Evolutionary conservation across 2,329 filamentous ascomycete species (phyloP).

Genomic region (Colletotrichum tropicale): DNA sequence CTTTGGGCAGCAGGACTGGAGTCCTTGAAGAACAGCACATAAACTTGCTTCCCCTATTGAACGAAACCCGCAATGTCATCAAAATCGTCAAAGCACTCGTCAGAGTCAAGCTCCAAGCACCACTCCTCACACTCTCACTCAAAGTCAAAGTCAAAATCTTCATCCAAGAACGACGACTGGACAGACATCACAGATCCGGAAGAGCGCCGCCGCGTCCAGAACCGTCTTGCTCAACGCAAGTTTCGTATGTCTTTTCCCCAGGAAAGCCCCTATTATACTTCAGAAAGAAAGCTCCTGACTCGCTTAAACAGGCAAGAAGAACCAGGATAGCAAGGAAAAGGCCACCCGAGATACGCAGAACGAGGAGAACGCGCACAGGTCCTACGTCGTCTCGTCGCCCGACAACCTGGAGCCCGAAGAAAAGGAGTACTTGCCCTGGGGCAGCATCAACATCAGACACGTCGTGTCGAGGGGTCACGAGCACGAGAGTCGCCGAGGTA

Average conservation of each 20-base stretch:
- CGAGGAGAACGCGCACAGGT: slow-evolving; percentile 64
- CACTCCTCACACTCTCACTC: slow-evolving; percentile 39
- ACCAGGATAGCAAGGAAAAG: slow-evolving; percentile 70
- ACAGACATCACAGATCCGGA: slow-evolving; percentile 71
- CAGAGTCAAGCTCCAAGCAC: slow-evolving; percentile 29
- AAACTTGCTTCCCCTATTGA: background rate
- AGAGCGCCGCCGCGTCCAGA: slow-evolving; percentile 76
- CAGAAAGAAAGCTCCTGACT: background rate
- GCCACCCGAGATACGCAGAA: slow-evolving; percentile 68
- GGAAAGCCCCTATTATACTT: background rate
- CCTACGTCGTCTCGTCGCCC: slow-evolving; percentile 66
- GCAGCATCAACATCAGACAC: slow-evolving; percentile 66
- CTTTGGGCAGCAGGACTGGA: background rate
- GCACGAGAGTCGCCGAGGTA: slow-evolving; percentile 47
- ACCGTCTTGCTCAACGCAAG: slow-evolving; percentile 76
- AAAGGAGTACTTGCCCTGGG: slow-evolving; percentile 72
- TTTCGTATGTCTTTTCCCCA: slow-evolving; percentile 62
- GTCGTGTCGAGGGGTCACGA: slow-evolving; percentile 57
- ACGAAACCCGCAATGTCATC: slow-evolving; percentile 31
- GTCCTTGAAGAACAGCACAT: background rate
- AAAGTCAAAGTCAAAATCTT: slow-evolving; percentile 43
- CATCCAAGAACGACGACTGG: slow-evolving; percentile 66
- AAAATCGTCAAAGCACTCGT: slow-evolving; percentile 26
- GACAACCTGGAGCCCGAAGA: slow-evolving; percentile 58
- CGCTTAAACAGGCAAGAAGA: slow-evolving; percentile 66